Evolutionary conservation across 495 filamentous ascomycete species (phyloP).

Genomic region (Daldinia concentrica): DNA sequence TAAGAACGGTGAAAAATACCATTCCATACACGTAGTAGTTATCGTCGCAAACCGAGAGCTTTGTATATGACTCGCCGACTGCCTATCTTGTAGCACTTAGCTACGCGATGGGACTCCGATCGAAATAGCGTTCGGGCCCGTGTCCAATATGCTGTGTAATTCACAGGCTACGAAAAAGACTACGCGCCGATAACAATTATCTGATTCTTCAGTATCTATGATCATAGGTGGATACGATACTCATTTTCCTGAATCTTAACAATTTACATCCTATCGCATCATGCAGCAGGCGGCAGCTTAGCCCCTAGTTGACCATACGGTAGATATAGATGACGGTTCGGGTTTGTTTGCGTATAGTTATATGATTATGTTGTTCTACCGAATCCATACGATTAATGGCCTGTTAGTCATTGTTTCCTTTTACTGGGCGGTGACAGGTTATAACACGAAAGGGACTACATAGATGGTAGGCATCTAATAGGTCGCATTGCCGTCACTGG

Average conservation of each 20-base stretch:
- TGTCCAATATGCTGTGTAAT: neutral
- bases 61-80: neutral
- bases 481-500: conserved; percentile 1
- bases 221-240: no score
- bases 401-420: neutral
- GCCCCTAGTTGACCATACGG: neutral
- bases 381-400: neutral
- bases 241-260: neutral
- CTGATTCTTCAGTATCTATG: no score
- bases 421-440: conserved; percentile 7
- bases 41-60: neutral
- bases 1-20: neutral
- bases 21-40: neutral
- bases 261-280: neutral
- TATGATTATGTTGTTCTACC: neutral
- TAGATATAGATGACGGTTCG: neutral
- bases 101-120: neutral
- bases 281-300: neutral
- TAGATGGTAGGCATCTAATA: neutral
- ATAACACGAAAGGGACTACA: neutral
- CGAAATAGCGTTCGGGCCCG: neutral
- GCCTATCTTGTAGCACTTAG: neutral
- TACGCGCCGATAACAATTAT: no score
- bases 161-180: no score
- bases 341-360: neutral